These are phyloP conservation scores for Diplodia sapinea DNA, from an alignment of 2,329 filamentous ascomycete genomes.

Conservation along the genomic window DNA sequence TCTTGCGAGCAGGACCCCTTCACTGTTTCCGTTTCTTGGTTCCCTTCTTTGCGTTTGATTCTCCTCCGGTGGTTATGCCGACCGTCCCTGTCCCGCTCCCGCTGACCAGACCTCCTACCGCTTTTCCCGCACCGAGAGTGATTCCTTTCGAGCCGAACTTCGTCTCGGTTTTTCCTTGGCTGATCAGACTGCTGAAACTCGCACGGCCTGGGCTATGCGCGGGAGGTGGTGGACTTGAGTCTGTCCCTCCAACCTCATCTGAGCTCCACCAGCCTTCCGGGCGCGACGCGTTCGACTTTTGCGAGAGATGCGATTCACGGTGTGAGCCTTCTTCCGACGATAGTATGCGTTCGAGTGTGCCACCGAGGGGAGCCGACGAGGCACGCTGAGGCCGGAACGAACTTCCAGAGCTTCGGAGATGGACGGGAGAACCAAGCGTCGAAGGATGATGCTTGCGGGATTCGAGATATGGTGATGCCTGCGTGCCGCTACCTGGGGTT, in stretches of 20 bases:
- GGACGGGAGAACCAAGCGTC: slow-evolving; percentile 19
- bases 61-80: slow-evolving; percentile 38
- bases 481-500: not conserved
- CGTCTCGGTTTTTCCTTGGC: slow-evolving; percentile 37
- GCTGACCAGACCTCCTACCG: slow-evolving; percentile 42
- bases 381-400: slow-evolving; percentile 6
- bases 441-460: slow-evolving; percentile 18
- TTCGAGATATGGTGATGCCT: slow-evolving; percentile 4
- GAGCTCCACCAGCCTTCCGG: slow-evolving; percentile 50
- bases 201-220: slow-evolving; percentile 33
- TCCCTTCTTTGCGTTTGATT: slow-evolving; percentile 32
- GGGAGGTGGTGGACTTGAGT: slow-evolving; percentile 34
- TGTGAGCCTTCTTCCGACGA: slow-evolving; percentile 25
- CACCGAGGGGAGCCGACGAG: not conserved
- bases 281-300: slow-evolving; percentile 38
- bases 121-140: slow-evolving; percentile 41
- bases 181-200: slow-evolving; percentile 27
- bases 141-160: slow-evolving; percentile 45
- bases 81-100: slow-evolving; percentile 35
- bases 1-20: not conserved
- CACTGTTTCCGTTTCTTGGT: slow-evolving; percentile 23
- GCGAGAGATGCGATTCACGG: slow-evolving; percentile 29
- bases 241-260: slow-evolving; percentile 43
- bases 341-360: slow-evolving; percentile 8
- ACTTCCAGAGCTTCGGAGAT: slow-evolving; percentile 3